These are phyloP conservation scores for Zoysia japonica DNA, from an alignment of 176 grass and related monocot species.

Conservation along the genomic window DNA sequence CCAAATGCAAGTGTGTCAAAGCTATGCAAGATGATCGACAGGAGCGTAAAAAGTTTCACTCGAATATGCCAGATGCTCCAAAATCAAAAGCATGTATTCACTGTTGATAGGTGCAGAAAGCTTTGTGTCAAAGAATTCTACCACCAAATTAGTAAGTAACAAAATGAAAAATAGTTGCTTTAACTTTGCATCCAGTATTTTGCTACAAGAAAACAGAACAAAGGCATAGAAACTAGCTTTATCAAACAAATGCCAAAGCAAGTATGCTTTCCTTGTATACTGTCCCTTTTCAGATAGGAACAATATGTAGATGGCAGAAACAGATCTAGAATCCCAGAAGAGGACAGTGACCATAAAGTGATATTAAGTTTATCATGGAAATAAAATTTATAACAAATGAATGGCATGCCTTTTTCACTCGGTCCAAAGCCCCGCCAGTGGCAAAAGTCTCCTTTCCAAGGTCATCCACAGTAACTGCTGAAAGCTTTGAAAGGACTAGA, in stretches of 20 bases:
- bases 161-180: conserved; percentile 16
- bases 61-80: background rate
- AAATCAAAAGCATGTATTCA: conserved; percentile 22
- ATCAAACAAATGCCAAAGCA: conserved; percentile 15
- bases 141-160: conserved; percentile 15
- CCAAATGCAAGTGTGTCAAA: conserved; percentile 24
- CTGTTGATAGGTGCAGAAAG: conserved; percentile 19
- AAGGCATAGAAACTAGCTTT: background rate
- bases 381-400: conserved; percentile 14
- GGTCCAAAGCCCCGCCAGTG: conserved; percentile 84
- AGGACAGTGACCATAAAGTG: conserved; percentile 14
- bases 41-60: background rate
- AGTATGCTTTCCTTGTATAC: conserved; percentile 9
- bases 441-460: conserved; percentile 87
- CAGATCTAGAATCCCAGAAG: conserved; percentile 13
- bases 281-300: conserved; percentile 22
- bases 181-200: conserved; percentile 26
- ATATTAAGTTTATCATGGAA: conserved; percentile 26
- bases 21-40: background rate
- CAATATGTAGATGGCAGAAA: background rate
- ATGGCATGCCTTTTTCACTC: conserved; percentile 70
- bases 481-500: conserved; percentile 84
- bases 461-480: conserved; percentile 91
- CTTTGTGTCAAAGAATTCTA: conserved; percentile 28
- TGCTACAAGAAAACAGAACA: background rate